Conservation (phyloP, 2,329 filamentous ascomycete genomes). For the Fusarium subtropicale region DNA sequence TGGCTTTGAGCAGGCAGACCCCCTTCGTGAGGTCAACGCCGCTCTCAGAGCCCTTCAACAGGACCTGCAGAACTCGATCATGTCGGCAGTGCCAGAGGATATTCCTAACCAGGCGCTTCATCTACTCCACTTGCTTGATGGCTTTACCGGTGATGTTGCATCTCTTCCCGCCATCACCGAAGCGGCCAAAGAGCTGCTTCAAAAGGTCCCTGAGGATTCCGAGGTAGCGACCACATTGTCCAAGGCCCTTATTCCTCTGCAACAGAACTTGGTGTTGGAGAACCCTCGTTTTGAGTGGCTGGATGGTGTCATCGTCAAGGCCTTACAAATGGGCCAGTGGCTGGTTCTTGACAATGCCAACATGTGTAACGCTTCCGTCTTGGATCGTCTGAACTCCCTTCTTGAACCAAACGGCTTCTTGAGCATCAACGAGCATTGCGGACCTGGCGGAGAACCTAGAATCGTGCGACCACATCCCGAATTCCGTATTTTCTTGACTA, state of each 20-base stretch:
- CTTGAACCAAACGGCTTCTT: slow-evolving; percentile 90
- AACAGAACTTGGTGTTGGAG: slow-evolving; percentile 67
- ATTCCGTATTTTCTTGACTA: slow-evolving; percentile 93
- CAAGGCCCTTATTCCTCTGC: slow-evolving; percentile 62
- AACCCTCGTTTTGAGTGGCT: slow-evolving; percentile 95
- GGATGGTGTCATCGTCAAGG: slow-evolving; percentile 90
- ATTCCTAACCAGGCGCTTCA: slow-evolving; percentile 61
- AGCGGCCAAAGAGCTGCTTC: slow-evolving; percentile 55
- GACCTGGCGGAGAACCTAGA: slow-evolving; percentile 81
- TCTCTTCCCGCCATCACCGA: slow-evolving; percentile 54
- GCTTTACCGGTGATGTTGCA: slow-evolving; percentile 53
- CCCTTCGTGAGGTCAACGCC: slow-evolving; percentile 76
- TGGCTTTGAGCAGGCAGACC: slow-evolving; percentile 94
- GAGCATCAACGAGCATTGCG: slow-evolving; percentile 93
- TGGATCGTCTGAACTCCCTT: slow-evolving; percentile 93
- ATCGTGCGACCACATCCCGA: slow-evolving; percentile 84
- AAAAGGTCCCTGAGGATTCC: slow-evolving; percentile 57
- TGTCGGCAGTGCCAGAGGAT: slow-evolving; percentile 60
- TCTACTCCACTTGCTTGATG: slow-evolving; percentile 64
- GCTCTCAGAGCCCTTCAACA: slow-evolving; percentile 61
- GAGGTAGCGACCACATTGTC: slow-evolving; percentile 61
- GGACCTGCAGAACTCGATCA: slow-evolving; percentile 63
- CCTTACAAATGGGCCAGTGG: slow-evolving; percentile 88
- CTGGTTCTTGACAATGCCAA: slow-evolving; percentile 97
- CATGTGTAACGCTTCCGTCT: slow-evolving; percentile 91